Conservation (phyloP, 139 green algal genomes). For the Klebsormidium nitens region DNA sequence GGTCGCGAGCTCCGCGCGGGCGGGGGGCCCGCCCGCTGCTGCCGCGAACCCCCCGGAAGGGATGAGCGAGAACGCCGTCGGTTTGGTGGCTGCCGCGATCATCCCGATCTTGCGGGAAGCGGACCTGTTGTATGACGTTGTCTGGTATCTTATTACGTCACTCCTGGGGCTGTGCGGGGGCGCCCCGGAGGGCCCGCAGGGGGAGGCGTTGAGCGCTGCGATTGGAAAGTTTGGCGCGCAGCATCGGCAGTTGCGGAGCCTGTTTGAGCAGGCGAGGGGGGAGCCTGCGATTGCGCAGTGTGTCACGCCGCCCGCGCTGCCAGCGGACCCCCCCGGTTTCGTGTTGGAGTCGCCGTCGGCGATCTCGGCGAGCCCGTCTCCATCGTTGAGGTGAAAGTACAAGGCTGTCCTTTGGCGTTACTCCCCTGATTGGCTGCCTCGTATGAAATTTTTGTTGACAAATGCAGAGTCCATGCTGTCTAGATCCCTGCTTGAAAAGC, state of each 20-base stretch:
- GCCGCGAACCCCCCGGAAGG: not conserved
- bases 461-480: too few species aligned
- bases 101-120: conserved; percentile 3
- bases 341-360: too few species aligned
- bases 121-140: conserved; percentile 18
- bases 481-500: too few species aligned
- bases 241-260: not conserved
- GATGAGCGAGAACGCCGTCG: not conserved
- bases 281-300: not conserved
- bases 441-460: too few species aligned
- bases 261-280: not conserved
- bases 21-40: not conserved
- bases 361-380: too few species aligned
- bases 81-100: not conserved
- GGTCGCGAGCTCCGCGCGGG: not conserved
- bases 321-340: not conserved
- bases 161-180: too few species aligned
- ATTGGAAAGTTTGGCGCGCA: conserved; percentile 2
- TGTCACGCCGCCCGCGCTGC: not conserved
- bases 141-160: not conserved
- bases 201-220: not conserved
- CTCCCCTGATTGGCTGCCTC: too few species aligned
- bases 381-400: too few species aligned
- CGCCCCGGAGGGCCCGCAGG: too few species aligned
- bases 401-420: too few species aligned